These are phyloP conservation scores for Eucalyptus brandiana DNA, from an alignment of 345 rosid genomes.

Conservation along the genomic window DNA sequence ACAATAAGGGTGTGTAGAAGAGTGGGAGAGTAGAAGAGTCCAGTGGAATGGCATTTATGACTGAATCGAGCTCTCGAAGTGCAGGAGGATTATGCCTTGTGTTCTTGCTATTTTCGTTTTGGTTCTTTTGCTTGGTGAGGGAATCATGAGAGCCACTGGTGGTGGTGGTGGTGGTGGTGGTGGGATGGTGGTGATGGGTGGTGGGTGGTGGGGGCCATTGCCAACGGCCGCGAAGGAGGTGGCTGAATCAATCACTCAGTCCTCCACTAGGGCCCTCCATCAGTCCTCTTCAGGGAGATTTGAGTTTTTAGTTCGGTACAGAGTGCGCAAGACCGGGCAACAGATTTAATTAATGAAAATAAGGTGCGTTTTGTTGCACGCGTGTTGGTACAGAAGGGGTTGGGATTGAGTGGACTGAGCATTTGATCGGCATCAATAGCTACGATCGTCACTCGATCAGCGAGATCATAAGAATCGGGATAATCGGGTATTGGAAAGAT, in stretches of 20 bases:
- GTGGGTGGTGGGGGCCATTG: neutral
- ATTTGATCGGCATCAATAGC: neutral
- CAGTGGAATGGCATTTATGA: neutral
- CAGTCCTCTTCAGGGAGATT: neutral
- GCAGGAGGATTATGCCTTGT: neutral
- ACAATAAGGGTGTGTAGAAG: neutral
- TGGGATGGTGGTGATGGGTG: neutral
- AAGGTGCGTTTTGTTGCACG: neutral
- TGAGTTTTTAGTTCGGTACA: neutral
- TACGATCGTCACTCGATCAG: neutral
- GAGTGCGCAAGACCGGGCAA: neutral
- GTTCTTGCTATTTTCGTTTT: slow-evolving; percentile 35
- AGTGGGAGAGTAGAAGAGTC: neutral
- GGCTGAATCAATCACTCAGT: neutral
- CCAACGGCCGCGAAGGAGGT: neutral
- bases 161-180: neutral
- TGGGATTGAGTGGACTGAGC: neutral
- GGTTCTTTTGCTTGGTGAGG: neutral
- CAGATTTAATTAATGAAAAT: neutral
- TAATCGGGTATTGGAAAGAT: neutral
- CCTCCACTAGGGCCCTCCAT: neutral
- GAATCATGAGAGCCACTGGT: slow-evolving; percentile 15
- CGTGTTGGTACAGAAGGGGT: neutral
- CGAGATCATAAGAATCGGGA: neutral
- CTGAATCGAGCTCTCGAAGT: neutral